These are phyloP conservation scores for Epichloe uncinata DNA, from an alignment of 2,329 filamentous ascomycete species.

Conservation along the genomic window DNA sequence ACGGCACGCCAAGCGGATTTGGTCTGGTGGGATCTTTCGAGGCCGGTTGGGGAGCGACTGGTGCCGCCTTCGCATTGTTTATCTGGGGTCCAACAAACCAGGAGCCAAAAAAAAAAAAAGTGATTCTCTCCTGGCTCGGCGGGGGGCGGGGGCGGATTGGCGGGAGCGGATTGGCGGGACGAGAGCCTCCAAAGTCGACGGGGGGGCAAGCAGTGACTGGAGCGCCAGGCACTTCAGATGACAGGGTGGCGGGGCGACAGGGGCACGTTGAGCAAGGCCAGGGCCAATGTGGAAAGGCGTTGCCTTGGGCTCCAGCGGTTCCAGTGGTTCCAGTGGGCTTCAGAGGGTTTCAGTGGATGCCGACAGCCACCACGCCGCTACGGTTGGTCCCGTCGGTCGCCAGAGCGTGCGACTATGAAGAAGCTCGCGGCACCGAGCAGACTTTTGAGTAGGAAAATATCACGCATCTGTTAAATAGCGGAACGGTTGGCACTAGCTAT, in stretches of 20 bases:
- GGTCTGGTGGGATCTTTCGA: neutral
- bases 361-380: neutral
- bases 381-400: conserved; percentile 5
- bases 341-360: neutral
- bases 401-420: neutral
- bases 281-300: neutral
- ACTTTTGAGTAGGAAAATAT: no score
- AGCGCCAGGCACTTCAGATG: neutral
- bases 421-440: no score
- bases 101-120: neutral
- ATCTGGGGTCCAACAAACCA: neutral
- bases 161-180: no score
- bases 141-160: neutral
- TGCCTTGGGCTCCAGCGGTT: neutral
- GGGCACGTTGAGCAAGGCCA: no score
- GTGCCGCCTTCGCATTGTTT: no score
- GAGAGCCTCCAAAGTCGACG: no score
- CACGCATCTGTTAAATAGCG: neutral
- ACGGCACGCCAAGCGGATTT: no score
- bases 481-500: no score
- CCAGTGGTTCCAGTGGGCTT: neutral
- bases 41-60: neutral
- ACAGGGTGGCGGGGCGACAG: neutral
- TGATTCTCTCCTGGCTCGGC: neutral
- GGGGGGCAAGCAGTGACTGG: neutral